Base-by-base conservation (phyloP, 2,329 filamentous ascomycete genomes). In the Teratosphaeria zuluensis region DNA sequence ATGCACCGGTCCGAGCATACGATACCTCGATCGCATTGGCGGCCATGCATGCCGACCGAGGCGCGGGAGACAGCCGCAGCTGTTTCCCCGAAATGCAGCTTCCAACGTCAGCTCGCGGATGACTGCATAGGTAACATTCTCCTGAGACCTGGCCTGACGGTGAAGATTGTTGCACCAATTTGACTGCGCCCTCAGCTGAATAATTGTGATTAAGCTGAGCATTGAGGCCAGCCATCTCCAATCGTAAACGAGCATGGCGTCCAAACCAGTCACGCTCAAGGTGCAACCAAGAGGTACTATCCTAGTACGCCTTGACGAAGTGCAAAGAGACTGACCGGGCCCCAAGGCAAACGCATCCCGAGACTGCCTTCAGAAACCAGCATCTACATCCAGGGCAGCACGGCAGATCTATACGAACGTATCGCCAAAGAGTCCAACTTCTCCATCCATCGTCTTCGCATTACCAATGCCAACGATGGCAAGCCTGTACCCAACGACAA, bases 391-490 rank as follows among this genome's bases (percentile, higher is more conserved):
- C 74, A 80, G 66, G 80, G 78, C 57, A 77, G 78, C 35, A 75
- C 77, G 24, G 74, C 78, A 55, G 78, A 84, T 60, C 76, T 87
- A 56, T 86, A 87, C 71, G 72, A 75, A 56, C 74, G 77, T 56
- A 75, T 88, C 55, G 80, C 84, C 32, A 72, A 75, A 57, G 74
- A 78, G 57, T 78, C 83, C 35, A 76, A 77, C 12, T 79, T 79
- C 66, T 81, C 81, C 4, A 72, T 82, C 51, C 79, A 87, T 67
- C 81, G 84, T 30, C 70, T 88, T 60, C 79, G 84, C 59, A 77
- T 88, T 63, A 87, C 84, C 52, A 86, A 85, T 68, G 83, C 80
- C 61, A 83, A 80, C 63, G 84, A 86, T 75, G 82, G 83, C 54
- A 78, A 76, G 48, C 70, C 80, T 51, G 74, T 87, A 14, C 76